Conservation (phyloP, 176 grass and related monocot genomes). For the Elymus sibiricus region DNA sequence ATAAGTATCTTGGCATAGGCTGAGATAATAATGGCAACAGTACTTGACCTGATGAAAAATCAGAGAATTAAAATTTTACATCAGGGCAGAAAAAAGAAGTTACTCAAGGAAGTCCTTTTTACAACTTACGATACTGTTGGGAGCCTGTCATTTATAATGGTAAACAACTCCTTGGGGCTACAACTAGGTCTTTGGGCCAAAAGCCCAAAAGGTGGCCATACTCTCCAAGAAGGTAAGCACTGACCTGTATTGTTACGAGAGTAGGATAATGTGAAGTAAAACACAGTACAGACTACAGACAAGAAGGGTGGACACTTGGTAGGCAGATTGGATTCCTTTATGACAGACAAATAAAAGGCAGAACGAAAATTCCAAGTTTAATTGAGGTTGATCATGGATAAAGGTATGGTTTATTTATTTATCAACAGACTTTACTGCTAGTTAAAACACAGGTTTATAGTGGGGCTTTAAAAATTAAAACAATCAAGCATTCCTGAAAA, state of each 20-base stretch:
- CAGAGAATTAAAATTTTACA: constrained; percentile 14
- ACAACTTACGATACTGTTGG: constrained; percentile 88
- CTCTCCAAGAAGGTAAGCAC: constrained; percentile 98
- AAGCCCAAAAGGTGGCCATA: constrained; percentile 98
- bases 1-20: constrained; percentile 96
- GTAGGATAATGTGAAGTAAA: neutral
- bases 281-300: neutral
- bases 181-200: constrained; percentile 85
- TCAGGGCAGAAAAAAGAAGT: constrained; percentile 20
- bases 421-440: neutral
- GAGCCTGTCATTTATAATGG: constrained; percentile 93
- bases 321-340: neutral
- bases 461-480: neutral
- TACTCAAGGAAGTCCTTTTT: constrained; percentile 20
- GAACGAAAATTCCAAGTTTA: constrained; percentile 14
- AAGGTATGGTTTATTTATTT: neutral
- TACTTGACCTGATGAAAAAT: constrained; percentile 70
- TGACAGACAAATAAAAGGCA: constrained; percentile 3
- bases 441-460: neutral
- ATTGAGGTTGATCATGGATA: constrained; percentile 7
- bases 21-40: constrained; percentile 95
- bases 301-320: constrained; percentile 12
- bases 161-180: constrained; percentile 94
- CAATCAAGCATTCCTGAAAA: neutral
- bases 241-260: constrained; percentile 62